phyloP scores from a whole-genome alignment of 2,329 filamentous ascomycete genomes.

The Alternaria conjuncta region DNA sequence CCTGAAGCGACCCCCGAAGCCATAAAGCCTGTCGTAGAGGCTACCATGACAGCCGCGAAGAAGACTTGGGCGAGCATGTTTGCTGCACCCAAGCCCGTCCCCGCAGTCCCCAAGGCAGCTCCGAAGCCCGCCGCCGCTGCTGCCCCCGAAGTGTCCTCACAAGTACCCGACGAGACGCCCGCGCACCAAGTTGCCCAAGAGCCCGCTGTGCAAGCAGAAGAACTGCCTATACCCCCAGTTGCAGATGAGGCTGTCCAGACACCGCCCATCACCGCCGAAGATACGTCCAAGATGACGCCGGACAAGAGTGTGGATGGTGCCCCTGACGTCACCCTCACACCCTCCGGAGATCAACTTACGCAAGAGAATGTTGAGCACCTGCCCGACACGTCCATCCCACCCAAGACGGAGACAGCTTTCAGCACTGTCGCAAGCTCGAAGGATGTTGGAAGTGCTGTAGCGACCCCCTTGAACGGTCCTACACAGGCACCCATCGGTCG shows the following conservation, averaged over 20 bases:
- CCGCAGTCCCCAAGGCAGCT: slow-evolving; percentile 44
- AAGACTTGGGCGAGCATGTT: slow-evolving; percentile 64
- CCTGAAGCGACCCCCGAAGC: slow-evolving; percentile 24
- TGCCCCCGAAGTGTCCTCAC: slow-evolving; percentile 47
- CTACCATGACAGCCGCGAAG: slow-evolving; percentile 49
- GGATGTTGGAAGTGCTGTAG: slow-evolving; percentile 66
- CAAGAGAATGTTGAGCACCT: slow-evolving; percentile 92
- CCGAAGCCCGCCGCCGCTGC: slow-evolving; percentile 42
- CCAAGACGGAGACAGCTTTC: slow-evolving; percentile 80
- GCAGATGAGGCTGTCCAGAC: slow-evolving; percentile 47
- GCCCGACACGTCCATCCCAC: slow-evolving; percentile 78
- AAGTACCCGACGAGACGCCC: slow-evolving; percentile 44
- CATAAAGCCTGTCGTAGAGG: slow-evolving; percentile 23
- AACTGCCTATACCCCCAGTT: slow-evolving; percentile 47
- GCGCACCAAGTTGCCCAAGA: slow-evolving; percentile 49
- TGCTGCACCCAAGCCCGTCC: slow-evolving; percentile 57
- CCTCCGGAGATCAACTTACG: slow-evolving; percentile 83
- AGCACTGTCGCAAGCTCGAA: slow-evolving; percentile 89
- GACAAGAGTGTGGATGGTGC: slow-evolving; percentile 56
- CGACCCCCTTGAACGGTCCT: slow-evolving; percentile 64
- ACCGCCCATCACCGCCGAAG: slow-evolving; percentile 34
- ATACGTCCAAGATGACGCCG: slow-evolving; percentile 36
- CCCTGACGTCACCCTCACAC: slow-evolving; percentile 61
- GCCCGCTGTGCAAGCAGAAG: slow-evolving; percentile 48
- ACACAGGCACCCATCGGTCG: slow-evolving; percentile 65